Evolutionary conservation across 441 rosid species (phyloP).

Genomic region (Rhodomyrtus psidioides): DNA sequence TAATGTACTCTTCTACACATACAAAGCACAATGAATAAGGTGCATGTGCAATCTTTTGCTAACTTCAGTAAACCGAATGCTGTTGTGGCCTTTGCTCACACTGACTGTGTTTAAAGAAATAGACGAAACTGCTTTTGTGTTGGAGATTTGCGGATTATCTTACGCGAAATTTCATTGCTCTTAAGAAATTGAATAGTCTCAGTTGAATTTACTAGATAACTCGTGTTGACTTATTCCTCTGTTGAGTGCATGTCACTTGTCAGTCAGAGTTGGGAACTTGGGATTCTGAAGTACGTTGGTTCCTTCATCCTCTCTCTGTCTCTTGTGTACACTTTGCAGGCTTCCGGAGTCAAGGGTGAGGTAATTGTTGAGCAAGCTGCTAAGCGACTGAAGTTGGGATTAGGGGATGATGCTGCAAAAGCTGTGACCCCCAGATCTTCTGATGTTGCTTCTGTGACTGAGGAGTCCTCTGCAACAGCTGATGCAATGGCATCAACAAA

Average conservation of each 20-base stretch:
- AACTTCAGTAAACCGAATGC: neutral
- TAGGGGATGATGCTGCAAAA: constrained; percentile 28
- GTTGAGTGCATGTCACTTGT: neutral
- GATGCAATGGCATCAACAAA: constrained; percentile 18
- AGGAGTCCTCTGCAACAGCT: neutral
- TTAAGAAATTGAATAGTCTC: neutral
- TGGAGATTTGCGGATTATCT: neutral
- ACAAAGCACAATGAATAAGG: neutral
- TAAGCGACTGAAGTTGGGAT: constrained; percentile 56
- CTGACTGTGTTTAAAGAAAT: neutral
- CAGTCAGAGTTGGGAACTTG: neutral
- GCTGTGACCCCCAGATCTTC: constrained; percentile 23
- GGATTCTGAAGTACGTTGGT: neutral
- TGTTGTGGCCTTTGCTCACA: neutral
- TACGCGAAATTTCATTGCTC: neutral
- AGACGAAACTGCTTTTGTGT: neutral
- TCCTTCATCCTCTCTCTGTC: neutral
- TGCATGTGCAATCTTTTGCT: neutral
- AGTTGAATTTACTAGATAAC: neutral
- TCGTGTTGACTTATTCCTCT: neutral
- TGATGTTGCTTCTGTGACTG: constrained; percentile 24
- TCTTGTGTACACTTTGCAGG: constrained; percentile 42
- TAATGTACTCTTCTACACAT: neutral
- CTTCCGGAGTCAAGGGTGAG: constrained; percentile 62
- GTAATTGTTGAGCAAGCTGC: constrained; percentile 48